Percentiles rank a stretch among this genome's conserved stretches.
Evolutionary conservation across 441 rosid genomes (phyloP).

Genomic region (Brassica balearica): DNA sequence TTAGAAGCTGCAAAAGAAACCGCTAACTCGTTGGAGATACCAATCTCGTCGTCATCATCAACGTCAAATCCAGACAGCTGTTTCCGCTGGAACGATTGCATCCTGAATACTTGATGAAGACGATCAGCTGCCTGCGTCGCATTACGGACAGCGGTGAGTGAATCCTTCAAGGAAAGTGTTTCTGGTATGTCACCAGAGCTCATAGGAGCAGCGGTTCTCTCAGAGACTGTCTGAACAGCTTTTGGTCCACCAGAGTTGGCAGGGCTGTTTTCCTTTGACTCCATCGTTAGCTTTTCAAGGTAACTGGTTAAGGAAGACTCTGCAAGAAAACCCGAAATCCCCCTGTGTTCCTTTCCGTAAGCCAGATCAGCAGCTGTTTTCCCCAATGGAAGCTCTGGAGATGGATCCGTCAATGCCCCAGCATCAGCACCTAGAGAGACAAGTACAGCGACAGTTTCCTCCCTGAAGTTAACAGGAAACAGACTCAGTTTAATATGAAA

Average conservation of each 20-base stretch:
- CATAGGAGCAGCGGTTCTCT: slow-evolving; percentile 66
- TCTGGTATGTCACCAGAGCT: slow-evolving; percentile 60
- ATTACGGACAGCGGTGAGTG: slow-evolving; percentile 85
- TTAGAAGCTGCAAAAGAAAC: slow-evolving; percentile 64
- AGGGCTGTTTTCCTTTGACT: slow-evolving; percentile 48
- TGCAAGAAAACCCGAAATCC: slow-evolving; percentile 96
- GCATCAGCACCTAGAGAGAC: slow-evolving; percentile 80
- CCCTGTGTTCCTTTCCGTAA: slow-evolving; percentile 86
- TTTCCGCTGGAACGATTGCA: slow-evolving; percentile 89
- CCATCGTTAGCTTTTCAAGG: slow-evolving; percentile 67
- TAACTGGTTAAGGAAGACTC: slow-evolving; percentile 77
- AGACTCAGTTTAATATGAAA: slow-evolving; percentile 15
- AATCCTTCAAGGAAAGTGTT: slow-evolving; percentile 78
- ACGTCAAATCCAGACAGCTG: slow-evolving; percentile 51
- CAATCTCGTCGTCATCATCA: slow-evolving; percentile 58
- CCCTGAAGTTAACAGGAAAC: slow-evolving; percentile 56
- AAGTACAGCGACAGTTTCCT: slow-evolving; percentile 79
- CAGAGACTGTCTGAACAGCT: slow-evolving; percentile 77
- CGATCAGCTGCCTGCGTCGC: slow-evolving; percentile 97
- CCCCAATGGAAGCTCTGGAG: slow-evolving; percentile 73
- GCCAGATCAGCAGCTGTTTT: slow-evolving; percentile 95
- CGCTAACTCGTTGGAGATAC: slow-evolving; percentile 60
- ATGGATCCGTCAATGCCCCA: slow-evolving; percentile 83
- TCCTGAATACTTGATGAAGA: slow-evolving; percentile 84
- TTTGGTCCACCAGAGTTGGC: slow-evolving; percentile 48